phyloP scores from a whole-genome alignment of 495 filamentous ascomycete genomes.

The Hypoxylon fragiforme region DNA sequence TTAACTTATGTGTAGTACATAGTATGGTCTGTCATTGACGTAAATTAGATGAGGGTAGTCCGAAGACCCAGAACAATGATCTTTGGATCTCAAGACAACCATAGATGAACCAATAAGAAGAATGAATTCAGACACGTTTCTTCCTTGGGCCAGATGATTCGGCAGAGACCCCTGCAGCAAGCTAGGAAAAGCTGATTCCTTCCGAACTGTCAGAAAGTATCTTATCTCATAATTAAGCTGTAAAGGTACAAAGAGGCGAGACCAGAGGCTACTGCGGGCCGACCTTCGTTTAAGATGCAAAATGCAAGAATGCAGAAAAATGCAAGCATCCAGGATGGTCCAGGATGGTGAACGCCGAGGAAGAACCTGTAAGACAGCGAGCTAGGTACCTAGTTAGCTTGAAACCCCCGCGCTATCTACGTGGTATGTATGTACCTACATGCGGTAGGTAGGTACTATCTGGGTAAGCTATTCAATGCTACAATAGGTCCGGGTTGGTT shows the following conservation, averaged over 20 bases:
- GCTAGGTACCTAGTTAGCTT: not conserved
- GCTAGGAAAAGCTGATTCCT: constrained; percentile 7
- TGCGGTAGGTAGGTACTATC: too few relatives aligned
- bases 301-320: too few relatives aligned
- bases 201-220: constrained; percentile 16
- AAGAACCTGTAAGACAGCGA: constrained; percentile 12
- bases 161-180: constrained; percentile 22
- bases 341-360: constrained; percentile 11
- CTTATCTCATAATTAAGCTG: constrained; percentile 1
- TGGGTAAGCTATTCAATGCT: not conserved
- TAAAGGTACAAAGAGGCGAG: constrained; percentile 7
- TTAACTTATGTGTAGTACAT: too few relatives aligned
- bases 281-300: too few relatives aligned
- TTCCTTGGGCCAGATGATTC: constrained; percentile 26
- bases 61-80: not conserved
- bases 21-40: constrained; percentile 29
- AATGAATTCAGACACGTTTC: constrained; percentile 25
- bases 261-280: constrained; percentile 18
- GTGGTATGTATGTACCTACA: not conserved
- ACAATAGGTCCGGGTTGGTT: not conserved
- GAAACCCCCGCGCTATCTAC: constrained; percentile 3
- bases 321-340: too few relatives aligned
- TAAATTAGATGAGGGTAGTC: constrained; percentile 9
- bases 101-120: constrained; percentile 24
- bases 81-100: constrained; percentile 19